Percentiles rank a stretch among this genome's conserved stretches.
phyloP scores from a whole-genome alignment of 2,329 filamentous ascomycete species.

The Waltergamsia citrina region DNA sequence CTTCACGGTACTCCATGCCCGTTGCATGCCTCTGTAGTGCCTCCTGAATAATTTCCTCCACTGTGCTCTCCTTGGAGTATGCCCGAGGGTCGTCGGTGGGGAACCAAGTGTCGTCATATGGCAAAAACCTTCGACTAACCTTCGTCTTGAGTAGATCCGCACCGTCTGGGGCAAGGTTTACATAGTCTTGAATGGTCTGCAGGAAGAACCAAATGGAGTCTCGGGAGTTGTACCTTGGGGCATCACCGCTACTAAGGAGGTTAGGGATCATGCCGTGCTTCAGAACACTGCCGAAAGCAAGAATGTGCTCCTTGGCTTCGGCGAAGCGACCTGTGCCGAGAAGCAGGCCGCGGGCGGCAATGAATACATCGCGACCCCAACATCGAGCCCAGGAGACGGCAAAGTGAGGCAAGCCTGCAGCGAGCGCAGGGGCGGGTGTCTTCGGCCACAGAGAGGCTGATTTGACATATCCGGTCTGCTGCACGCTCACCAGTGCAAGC shows the following conservation, averaged over 20 bases:
- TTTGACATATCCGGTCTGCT: constrained; percentile 81
- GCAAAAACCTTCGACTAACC: constrained; percentile 77
- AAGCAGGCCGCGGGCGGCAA: constrained; percentile 85
- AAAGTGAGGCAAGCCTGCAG: constrained; percentile 91
- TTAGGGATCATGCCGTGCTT: constrained; percentile 99
- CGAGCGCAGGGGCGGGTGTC: constrained; percentile 75
- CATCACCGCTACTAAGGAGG: constrained; percentile 73
- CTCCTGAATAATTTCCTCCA: constrained; percentile 88
- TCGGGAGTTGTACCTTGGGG: constrained; percentile 87
- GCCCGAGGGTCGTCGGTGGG: constrained; percentile 69
- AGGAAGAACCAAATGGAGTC: constrained; percentile 98
- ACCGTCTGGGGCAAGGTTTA: constrained; percentile 70
- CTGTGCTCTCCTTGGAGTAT: constrained; percentile 74
- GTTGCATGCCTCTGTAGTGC: constrained; percentile 83
- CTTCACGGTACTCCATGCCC: constrained; percentile 86
- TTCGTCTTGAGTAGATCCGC: constrained; percentile 63
- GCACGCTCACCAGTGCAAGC: constrained; percentile 82
- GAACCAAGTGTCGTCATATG: constrained; percentile 96
- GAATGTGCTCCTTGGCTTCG: constrained; percentile 88
- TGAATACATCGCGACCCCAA: constrained; percentile 97
- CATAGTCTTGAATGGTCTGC: constrained; percentile 92
- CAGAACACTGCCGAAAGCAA: constrained; percentile 88
- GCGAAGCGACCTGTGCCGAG: constrained; percentile 81
- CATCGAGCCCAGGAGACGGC: constrained; percentile 89
- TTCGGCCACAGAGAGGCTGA: constrained; percentile 86